These are phyloP conservation scores for Tetrapisispora taiwanensis DNA, from an alignment of 805 yeast genomes.

Conservation along the genomic window DNA sequence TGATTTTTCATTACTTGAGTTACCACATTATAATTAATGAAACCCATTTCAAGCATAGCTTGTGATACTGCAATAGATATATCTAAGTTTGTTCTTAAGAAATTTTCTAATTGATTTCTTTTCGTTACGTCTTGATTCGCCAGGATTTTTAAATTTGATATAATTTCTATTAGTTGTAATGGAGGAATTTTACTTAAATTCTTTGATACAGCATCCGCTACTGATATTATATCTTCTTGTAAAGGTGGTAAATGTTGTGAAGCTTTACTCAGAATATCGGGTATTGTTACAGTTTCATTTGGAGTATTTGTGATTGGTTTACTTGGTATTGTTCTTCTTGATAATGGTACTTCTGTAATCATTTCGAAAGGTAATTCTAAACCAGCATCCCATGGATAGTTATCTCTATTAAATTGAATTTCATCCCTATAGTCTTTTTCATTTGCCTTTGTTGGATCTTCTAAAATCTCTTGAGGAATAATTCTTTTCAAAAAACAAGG, in stretches of 20 bases:
- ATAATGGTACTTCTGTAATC: conserved; percentile 28
- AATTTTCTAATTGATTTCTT: conserved; percentile 42
- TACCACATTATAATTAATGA: conserved; percentile 61
- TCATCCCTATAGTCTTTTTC: conserved; percentile 5
- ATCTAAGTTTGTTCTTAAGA: conserved; percentile 41
- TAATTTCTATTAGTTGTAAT: conserved; percentile 54
- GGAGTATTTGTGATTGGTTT: conserved; percentile 4
- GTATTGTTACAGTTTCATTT: conserved; percentile 28
- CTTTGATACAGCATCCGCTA: conserved; percentile 45
- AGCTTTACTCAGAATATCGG: conserved; percentile 43
- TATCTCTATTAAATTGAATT: conserved; percentile 16
- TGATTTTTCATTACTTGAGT: conserved; percentile 35
- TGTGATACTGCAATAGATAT: conserved; percentile 63
- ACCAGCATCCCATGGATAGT: conserved; percentile 24
- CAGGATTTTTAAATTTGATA: conserved; percentile 54
- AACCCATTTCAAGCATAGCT: conserved; percentile 66
- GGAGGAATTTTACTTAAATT: conserved; percentile 61
- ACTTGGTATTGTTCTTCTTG: conserved; percentile 18
- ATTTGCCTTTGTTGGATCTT: conserved; percentile 11
- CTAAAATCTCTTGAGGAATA: conserved; percentile 11
- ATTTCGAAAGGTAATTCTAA: conserved; percentile 29
- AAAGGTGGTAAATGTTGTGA: conserved; percentile 46
- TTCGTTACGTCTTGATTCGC: conserved; percentile 39
- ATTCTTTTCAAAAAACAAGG: conserved; percentile 22
- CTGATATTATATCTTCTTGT: conserved; percentile 35